phyloP scores from a whole-genome alignment of 2,329 filamentous ascomycete genomes.

The Didymosphaeria variabile region DNA sequence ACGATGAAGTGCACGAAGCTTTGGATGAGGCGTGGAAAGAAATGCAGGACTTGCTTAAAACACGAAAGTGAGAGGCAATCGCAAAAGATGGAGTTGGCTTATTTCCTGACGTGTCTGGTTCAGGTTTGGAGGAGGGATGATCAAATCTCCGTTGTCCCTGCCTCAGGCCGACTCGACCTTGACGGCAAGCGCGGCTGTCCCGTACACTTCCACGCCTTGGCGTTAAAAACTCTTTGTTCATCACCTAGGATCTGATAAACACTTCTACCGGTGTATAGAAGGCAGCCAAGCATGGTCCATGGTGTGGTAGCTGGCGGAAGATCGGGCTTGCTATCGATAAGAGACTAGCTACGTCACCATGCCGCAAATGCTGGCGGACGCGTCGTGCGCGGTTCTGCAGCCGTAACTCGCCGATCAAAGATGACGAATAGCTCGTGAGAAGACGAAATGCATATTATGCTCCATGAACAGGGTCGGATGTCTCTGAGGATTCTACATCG shows the following conservation, averaged over 20 bases:
- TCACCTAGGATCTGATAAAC: neutral
- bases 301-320: slow-evolving; percentile 1
- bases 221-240: neutral
- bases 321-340: neutral
- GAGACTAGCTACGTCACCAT: slow-evolving; percentile 12
- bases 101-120: neutral
- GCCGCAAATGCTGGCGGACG: slow-evolving; percentile 7
- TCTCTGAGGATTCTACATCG: neutral
- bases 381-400: slow-evolving; percentile 7
- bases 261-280: neutral
- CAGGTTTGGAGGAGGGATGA: too few relatives aligned
- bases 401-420: slow-evolving; percentile 2
- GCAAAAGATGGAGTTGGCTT: neutral
- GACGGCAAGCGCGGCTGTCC: neutral
- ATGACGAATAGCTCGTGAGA: slow-evolving; percentile 1
- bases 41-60: neutral
- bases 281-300: neutral
- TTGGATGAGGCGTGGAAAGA: neutral
- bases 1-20: neutral
- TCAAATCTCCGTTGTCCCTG: neutral
- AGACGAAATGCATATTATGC: neutral
- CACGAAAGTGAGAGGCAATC: neutral
- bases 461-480: neutral
- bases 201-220: neutral
- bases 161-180: neutral